These are phyloP conservation scores for Mycena rosella DNA, from an alignment of 768 basidiomycete species.

Conservation along the genomic window DNA sequence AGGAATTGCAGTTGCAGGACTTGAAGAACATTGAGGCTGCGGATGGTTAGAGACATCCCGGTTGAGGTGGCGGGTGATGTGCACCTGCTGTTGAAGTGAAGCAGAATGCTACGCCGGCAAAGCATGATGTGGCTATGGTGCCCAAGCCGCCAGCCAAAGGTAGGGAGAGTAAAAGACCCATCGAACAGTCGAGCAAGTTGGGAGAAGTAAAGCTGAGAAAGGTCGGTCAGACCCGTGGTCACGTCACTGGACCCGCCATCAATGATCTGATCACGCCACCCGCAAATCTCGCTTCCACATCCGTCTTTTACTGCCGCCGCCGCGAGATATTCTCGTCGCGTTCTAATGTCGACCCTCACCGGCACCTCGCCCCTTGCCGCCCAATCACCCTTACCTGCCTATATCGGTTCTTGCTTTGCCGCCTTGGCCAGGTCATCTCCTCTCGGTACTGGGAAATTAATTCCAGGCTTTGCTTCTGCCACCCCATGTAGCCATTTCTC, in stretches of 20 bases:
- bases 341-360: background rate
- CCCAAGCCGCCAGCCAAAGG: constrained; percentile 77
- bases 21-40: constrained; percentile 96
- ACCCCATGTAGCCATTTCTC: constrained; percentile 22
- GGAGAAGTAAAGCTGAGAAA: too few species aligned
- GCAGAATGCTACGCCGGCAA: constrained; percentile 87
- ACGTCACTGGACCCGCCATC: background rate
- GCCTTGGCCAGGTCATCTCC: background rate
- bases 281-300: too few species aligned
- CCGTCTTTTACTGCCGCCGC: background rate
- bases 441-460: constrained; percentile 8
- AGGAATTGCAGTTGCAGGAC: constrained; percentile 99
- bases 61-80: constrained; percentile 36
- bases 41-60: constrained; percentile 34
- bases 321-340: background rate
- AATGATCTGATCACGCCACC: too few species aligned
- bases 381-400: constrained; percentile 13
- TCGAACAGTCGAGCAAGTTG: constrained; percentile 46
- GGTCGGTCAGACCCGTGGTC: background rate
- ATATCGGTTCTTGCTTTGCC: constrained; percentile 6
- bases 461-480: background rate
- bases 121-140: constrained; percentile 84
- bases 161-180: constrained; percentile 83
- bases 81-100: constrained; percentile 88
- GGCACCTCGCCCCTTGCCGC: background rate